Evolutionary conservation across 2,329 filamentous ascomycete genomes (phyloP).

Genomic region (Septoria petroselini): DNA sequence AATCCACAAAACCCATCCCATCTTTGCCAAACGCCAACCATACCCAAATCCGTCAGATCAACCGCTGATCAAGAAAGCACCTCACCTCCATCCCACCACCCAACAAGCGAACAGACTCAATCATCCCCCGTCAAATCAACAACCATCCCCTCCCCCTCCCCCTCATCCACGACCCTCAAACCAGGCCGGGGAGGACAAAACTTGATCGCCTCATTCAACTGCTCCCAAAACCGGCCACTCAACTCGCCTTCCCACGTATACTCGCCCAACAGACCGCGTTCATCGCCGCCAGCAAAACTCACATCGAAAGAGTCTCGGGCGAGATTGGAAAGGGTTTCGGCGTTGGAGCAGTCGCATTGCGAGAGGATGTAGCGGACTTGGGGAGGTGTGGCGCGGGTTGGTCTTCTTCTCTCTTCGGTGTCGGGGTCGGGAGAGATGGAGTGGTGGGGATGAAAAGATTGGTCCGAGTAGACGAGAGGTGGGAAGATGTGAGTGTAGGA

Average conservation of each 20-base stretch:
- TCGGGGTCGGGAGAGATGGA: too few relatives aligned
- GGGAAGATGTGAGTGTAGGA: neutral
- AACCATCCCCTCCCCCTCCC: neutral
- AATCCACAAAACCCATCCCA: too few relatives aligned
- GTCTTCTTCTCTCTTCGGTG: too few relatives aligned
- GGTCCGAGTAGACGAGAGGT: slow-evolving; percentile 5
- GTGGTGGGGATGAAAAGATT: too few relatives aligned
- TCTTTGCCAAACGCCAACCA: too few relatives aligned
- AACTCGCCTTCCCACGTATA: slow-evolving; percentile 3
- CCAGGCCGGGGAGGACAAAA: slow-evolving; percentile 1
- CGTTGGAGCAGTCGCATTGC: slow-evolving; percentile 9
- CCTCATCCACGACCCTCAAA: neutral
- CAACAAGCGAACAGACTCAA: too few relatives aligned
- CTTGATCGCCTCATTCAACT: slow-evolving; percentile 4
- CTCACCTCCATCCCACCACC: too few relatives aligned
- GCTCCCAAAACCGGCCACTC: neutral
- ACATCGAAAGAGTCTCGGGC: neutral
- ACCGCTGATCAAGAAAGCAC: too few relatives aligned
- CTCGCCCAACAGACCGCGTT: neutral
- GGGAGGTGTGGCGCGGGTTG: too few relatives aligned
- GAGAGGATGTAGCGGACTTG: slow-evolving; percentile 9
- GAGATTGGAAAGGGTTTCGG: neutral
- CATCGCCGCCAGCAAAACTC: neutral
- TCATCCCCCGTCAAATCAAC: slow-evolving; percentile 1
- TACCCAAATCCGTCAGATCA: too few relatives aligned